Base-by-base conservation (phyloP, 768 basidiomycete genomes). In the Gymnopilus junonius region DNA sequence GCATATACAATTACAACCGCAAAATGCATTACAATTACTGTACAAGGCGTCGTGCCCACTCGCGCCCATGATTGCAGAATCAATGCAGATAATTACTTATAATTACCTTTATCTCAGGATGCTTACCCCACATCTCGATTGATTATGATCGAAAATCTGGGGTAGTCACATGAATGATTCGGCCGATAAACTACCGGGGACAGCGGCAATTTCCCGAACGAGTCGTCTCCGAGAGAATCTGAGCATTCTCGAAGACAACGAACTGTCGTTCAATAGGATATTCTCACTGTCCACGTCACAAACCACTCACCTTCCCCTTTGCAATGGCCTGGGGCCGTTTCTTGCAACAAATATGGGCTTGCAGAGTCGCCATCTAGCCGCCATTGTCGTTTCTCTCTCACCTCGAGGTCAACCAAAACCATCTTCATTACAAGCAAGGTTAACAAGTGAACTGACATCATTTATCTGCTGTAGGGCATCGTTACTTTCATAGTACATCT, bases 291-390 rank as follows among this genome's bases (percentile, higher is more conserved):
- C 50, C 56, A 43, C 61, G 63, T 59, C 65, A 64, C 62, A 54
- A 61, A 40, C 54, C 62, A 64, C 46, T 50, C 37, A 62, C 58
- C 37, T 29, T 45, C 15, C 57, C 48, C 40, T 27, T 54, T 60
- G 43, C 56, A 27, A 80, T 80, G 79, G 72, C 71, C 69, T 65
- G 60, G 70, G 72, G 69, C 70, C 73, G 53, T 72, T 68, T 61
- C 64, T 72, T 65, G 62, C 71, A 37, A 65, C 75, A 56, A 71
- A 69, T 42, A 63, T 74, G 58, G n/a, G 67, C 71, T 43, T 66
- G 65, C 60, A 73, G 59, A 64, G 67, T 61, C 68, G 68, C 55
- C 70, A 67, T 51, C 56, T 74, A 55, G 59, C 65, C 15, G 66
- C 58, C 34, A 48, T 65, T 53, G 42, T 43, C 43, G 40, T 42